These are phyloP conservation scores for Pichia nakasei DNA, from an alignment of 805 yeast genomes.

Conservation along the genomic window DNA sequence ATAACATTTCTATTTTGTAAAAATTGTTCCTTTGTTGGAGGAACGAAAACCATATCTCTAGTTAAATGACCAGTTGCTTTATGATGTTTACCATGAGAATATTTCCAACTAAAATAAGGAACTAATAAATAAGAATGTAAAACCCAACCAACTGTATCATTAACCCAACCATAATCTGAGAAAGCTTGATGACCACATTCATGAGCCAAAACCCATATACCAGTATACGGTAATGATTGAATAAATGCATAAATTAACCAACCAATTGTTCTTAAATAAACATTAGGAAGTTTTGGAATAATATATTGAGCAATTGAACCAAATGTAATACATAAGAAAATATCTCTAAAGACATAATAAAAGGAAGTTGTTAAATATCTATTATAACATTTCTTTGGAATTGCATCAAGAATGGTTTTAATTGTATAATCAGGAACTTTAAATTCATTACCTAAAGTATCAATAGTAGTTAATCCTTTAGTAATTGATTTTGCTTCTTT, in stretches of 20 bases:
- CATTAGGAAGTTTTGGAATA: conserved; percentile 42
- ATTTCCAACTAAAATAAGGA: conserved; percentile 85
- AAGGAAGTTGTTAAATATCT: conserved; percentile 47
- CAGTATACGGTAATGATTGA: conserved; percentile 65
- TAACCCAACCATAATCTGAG: conserved; percentile 59
- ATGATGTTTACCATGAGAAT: conserved; percentile 79
- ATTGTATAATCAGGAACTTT: conserved; percentile 69
- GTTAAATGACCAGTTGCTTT: conserved; percentile 80
- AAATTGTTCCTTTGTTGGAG: conserved; percentile 55
- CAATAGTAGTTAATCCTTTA: conserved; percentile 37
- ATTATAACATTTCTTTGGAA: conserved; percentile 69
- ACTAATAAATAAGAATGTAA: conserved; percentile 72
- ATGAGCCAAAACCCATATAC: conserved; percentile 81
- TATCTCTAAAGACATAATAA: conserved; percentile 61
- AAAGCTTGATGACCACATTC: conserved; percentile 91
- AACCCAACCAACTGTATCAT: conserved; percentile 77
- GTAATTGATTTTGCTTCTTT: conserved; percentile 7
- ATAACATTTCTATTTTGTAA: conserved; percentile 21
- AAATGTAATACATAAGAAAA: conserved; percentile 37
- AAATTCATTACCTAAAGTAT: conserved; percentile 58
- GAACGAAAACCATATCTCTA: conserved; percentile 81
- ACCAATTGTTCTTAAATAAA: conserved; percentile 38
- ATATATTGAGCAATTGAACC: conserved; percentile 46
- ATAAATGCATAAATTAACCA: conserved; percentile 50
- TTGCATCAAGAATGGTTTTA: conserved; percentile 62